Base-by-base conservation (phyloP, 1,284 basidiomycete species). In the Coniophora puteana region DNA sequence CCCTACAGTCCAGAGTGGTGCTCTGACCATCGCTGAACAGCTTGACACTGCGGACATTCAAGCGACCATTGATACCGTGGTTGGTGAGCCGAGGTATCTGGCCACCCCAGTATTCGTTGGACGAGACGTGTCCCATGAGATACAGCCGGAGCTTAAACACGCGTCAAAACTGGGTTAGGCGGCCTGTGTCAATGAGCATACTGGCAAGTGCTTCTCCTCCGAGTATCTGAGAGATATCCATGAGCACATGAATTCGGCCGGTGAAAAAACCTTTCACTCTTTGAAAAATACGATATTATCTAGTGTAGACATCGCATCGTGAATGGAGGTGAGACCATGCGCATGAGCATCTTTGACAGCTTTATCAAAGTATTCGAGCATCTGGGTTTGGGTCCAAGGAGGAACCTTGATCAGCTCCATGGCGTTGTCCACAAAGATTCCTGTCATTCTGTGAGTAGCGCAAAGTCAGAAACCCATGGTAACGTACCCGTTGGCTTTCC, bases 31-130 rank as follows among this genome's bases (percentile, higher is more conserved):
- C 89, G 0, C 80, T 74, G 55, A 90, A 87, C 2, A 96, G 71
- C 62, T 96, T 97, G 52, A 95, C 74, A 34, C 83, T 79, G 8
- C 82, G 78, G n/a, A 91, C 59, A 23, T 74, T 84, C 18, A 93
- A 67, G 23, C 80, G 75, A 5, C 70, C 74, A 38, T 83, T 74
- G 27, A 68, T 65, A 1, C 81, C 83, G 42, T 83, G 78, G 47
- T 83, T 67, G 23, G 77, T 53, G 3, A 93, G 65, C 13, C 72
- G 74, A 18, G 82, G 76, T 2, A 87, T 68, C 29, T 76, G 63
- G 20, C 71, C 66, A 6, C 83, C 82, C 72, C 87, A 89, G 51
- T 85, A 86, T 16, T 71, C 63, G 22, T 78, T 66, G 2, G 78
- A 74, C 33, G 77, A 68, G 5, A 69, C 58, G 50, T 74, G 62